Conservation (phyloP, 148 eudicot genomes). For the Cornus florida region DNA sequence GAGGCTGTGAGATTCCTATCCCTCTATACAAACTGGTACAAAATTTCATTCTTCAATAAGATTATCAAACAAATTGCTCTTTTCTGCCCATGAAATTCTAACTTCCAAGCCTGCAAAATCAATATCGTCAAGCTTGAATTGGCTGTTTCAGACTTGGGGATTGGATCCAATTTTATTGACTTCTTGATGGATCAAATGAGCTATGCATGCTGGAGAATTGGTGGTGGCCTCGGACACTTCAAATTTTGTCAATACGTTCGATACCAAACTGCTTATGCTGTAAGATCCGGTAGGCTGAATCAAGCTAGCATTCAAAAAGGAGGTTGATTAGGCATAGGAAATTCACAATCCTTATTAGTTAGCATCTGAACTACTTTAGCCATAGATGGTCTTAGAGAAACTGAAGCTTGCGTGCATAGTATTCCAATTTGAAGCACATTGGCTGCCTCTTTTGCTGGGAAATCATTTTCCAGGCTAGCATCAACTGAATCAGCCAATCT, state of each 20-base stretch:
- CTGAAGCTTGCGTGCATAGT: conserved; percentile 56
- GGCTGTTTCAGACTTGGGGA: too few relatives aligned
- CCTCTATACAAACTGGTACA: too few relatives aligned
- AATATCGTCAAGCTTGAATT: too few relatives aligned
- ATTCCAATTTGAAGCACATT: conserved; percentile 43
- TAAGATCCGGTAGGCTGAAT: conserved; percentile 15
- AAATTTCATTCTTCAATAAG: too few relatives aligned
- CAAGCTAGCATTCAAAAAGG: conserved; percentile 38
- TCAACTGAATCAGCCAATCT: conserved; percentile 36
- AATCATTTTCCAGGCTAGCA: conserved; percentile 30
- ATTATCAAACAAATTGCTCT: too few relatives aligned
- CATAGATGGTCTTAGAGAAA: conserved; percentile 52
- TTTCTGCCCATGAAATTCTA: too few relatives aligned
- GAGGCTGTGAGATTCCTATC: too few relatives aligned
- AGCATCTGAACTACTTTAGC: conserved; percentile 46
- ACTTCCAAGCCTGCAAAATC: too few relatives aligned
- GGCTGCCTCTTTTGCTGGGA: conserved; percentile 33
- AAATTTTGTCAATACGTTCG: conserved; percentile 1
- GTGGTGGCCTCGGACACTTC: conserved; percentile 29
- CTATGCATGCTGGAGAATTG: conserved; percentile 32
- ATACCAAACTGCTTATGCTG: conserved; percentile 19
- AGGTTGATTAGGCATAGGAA: conserved; percentile 50
- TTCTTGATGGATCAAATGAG: conserved; percentile 27
- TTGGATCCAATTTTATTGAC: not conserved
- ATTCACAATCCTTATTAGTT: conserved; percentile 22